A percentile compares a stretch with the other conserved stretches of the same genome.
phyloP scores from a whole-genome alignment of 75 land plant species.

The Chamaecyparis obtusa region DNA sequence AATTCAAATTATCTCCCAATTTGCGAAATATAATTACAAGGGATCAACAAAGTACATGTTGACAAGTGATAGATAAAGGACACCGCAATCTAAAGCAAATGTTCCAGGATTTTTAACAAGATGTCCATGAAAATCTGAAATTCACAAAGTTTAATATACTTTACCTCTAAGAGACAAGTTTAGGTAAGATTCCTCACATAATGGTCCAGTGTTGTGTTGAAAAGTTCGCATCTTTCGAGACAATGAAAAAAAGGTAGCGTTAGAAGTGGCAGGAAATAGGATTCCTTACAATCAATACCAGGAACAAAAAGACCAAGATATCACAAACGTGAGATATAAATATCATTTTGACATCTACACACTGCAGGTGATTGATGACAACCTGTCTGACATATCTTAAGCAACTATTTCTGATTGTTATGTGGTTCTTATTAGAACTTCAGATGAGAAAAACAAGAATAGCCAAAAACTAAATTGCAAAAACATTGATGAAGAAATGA shows the following conservation, averaged over 20 bases:
- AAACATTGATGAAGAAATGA: background rate
- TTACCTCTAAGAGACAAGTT: background rate
- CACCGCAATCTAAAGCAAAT: background rate
- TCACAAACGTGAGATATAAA: background rate
- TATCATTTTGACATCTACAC: background rate
- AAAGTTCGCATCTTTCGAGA: slow-evolving; percentile 64
- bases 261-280: slow-evolving; percentile 6
- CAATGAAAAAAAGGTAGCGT: background rate
- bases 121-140: background rate
- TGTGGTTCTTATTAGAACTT: background rate
- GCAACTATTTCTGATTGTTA: background rate
- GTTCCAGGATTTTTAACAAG: background rate
- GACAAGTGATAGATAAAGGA: background rate
- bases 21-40: background rate
- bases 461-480: background rate
- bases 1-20: background rate
- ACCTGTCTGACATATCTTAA: background rate
- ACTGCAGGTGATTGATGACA: background rate
- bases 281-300: background rate
- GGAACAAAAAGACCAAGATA: background rate
- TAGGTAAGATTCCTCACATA: slow-evolving; percentile 62
- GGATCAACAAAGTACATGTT: background rate
- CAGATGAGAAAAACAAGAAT: background rate
- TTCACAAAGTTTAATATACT: background rate
- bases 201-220: slow-evolving; percentile 69